Base-by-base conservation (phyloP, 352 stramenopile genomes). In the Aphanomyces cochlioides region DNA sequence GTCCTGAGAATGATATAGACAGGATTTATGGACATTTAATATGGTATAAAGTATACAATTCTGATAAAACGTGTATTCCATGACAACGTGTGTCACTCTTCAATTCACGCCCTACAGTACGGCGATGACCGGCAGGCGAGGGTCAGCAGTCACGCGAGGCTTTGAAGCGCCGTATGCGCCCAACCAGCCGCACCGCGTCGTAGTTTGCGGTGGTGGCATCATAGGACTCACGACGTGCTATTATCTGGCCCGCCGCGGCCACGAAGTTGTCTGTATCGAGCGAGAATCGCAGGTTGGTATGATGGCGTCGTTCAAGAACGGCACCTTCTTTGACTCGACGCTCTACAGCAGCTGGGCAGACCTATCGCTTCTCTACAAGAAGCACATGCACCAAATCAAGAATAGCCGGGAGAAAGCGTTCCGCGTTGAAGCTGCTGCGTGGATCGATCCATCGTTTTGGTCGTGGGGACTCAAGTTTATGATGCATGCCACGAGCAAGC, bases 391-490 rank as follows among this genome's bases (percentile, higher is more conserved):
- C 43, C 53, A 71, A 17, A 37, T 28, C 21, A 56, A 12, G 7
- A 69, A 69, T n/a, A 45, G 37, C 50, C 71, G 54, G 38, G 80
- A 87, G 43, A 95, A 92, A 72, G 85, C 84, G 63, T 90, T 95
- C 74, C 89, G 90, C 57, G 82, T 95, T 43, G 87, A 95, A 74
- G 84, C 92, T 70, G 89, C 80, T 5, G 85, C 87, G n/a, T 74
- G 92, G 45, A 72, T 83, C 28, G 87, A 95, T 72, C 83, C 87
- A 48, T 85, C 85, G 67, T 93, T 93, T 66, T 95, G 87, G 87
- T 91, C 91, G 66, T 95, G 87, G 87, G 87, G 87, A 13, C 77
- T 88, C 47, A 84, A 92, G 65, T 95, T 93, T 66, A 88, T 89
- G 77, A 82, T 85, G 73, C 93, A 92, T 69, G 88, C 78, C 39